These are phyloP conservation scores for Penicillium paradoxum DNA, from an alignment of 495 filamentous ascomycete genomes.

Conservation along the genomic window DNA sequence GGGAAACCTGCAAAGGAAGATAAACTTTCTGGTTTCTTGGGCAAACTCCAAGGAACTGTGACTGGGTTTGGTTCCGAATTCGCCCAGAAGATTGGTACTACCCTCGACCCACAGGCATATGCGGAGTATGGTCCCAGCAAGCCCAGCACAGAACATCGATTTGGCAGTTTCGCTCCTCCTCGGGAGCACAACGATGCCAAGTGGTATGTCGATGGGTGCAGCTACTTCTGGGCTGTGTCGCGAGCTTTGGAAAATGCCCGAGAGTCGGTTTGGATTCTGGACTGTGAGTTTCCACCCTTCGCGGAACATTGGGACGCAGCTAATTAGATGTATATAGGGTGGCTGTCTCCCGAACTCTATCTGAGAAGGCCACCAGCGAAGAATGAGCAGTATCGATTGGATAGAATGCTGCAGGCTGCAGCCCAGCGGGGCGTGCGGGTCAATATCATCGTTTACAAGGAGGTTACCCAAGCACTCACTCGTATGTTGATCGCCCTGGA, in stretches of 20 bases:
- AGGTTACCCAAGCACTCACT: constrained; percentile 77
- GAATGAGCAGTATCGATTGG: constrained; percentile 81
- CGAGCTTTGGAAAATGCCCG: constrained; percentile 75
- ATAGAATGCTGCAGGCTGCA: constrained; percentile 82
- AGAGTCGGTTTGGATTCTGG: constrained; percentile 87
- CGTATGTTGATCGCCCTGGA: constrained; percentile 50
- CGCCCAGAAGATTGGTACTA: constrained; percentile 43
- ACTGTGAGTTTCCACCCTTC: constrained; percentile 30
- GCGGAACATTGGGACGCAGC: not conserved
- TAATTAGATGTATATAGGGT: constrained; percentile 47
- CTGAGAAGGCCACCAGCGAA: constrained; percentile 77
- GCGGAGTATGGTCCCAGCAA: constrained; percentile 43
- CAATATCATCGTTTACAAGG: constrained; percentile 94
- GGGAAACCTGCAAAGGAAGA: constrained; percentile 38
- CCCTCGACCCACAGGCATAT: constrained; percentile 48
- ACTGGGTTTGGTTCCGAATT: constrained; percentile 48
- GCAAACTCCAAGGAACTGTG: constrained; percentile 52
- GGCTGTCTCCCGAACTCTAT: constrained; percentile 86
- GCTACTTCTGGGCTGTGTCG: constrained; percentile 88
- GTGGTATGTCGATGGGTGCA: constrained; percentile 92
- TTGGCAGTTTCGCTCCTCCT: constrained; percentile 74
- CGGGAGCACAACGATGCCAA: constrained; percentile 64
- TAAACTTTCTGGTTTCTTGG: constrained; percentile 48
- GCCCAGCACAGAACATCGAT: constrained; percentile 57
- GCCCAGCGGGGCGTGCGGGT: constrained; percentile 83